Evolutionary conservation across 148 eudicot genomes (phyloP).

Genomic region (Rhododendron simsii): DNA sequence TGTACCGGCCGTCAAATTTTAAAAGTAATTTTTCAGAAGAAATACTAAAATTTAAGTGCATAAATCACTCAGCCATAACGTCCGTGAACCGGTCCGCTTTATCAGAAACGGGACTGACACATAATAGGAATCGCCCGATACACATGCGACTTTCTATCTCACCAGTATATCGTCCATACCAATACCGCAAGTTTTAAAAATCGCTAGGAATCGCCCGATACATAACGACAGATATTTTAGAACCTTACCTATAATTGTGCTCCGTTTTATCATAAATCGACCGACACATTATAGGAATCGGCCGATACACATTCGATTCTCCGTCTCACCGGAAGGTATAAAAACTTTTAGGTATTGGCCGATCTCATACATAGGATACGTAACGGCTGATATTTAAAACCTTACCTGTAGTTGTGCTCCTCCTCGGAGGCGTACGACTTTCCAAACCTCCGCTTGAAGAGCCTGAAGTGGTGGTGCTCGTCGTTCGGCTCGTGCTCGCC

Average conservation of each 20-base stretch:
- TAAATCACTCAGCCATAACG: background rate
- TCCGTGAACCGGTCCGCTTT: background rate
- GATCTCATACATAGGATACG: background rate
- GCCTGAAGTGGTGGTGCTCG: constrained; percentile 54
- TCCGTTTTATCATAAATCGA: too few relatives aligned
- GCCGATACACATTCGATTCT: background rate
- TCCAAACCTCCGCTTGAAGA: constrained; percentile 44
- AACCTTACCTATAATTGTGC: too few relatives aligned
- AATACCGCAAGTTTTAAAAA: too few relatives aligned
- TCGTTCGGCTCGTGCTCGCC: constrained; percentile 9
- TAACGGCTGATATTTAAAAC: background rate
- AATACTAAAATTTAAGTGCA: background rate
- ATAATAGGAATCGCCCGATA: too few relatives aligned
- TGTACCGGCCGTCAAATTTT: background rate
- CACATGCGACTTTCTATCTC: too few relatives aligned
- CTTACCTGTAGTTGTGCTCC: constrained; percentile 58
- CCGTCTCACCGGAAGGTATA: background rate
- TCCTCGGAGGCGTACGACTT: constrained; percentile 42
- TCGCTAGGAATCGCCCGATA: too few relatives aligned
- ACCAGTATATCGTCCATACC: too few relatives aligned
- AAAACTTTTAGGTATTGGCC: background rate
- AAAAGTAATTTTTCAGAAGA: too few relatives aligned
- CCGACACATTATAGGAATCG: background rate
- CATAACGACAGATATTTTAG: too few relatives aligned
- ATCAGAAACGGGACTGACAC: too few relatives aligned